These are phyloP conservation scores for Zygosaccharomyces kombuchaensis DNA, from an alignment of 805 yeast genomes.

Conservation along the genomic window DNA sequence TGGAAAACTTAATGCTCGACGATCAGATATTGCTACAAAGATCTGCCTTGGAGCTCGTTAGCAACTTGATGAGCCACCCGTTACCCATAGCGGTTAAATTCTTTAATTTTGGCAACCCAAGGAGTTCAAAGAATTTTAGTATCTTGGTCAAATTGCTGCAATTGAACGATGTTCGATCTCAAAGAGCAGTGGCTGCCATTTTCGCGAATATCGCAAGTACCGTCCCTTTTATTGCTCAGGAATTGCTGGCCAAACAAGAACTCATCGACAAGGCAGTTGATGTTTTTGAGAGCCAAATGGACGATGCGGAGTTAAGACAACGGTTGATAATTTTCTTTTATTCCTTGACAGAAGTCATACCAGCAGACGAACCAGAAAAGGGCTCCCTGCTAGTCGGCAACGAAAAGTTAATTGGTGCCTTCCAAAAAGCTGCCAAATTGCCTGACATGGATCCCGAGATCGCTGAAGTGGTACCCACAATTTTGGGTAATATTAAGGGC, in stretches of 20 bases:
- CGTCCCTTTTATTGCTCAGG: conserved; percentile 36
- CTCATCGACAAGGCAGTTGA: conserved; percentile 26
- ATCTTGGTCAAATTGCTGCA: conserved; percentile 39
- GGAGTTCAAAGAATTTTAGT: conserved; percentile 40
- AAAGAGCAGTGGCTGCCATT: conserved; percentile 39
- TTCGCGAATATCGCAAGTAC: conserved; percentile 35
- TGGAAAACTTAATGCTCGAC: conserved; percentile 43
- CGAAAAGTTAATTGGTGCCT: conserved; percentile 12
- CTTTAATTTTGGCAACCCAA: conserved; percentile 47
- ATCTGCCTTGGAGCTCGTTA: conserved; percentile 58
- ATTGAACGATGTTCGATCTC: conserved; percentile 40
- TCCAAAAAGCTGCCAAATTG: conserved; percentile 16
- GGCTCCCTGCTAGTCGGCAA: conserved; percentile 11
- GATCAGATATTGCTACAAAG: conserved; percentile 49
- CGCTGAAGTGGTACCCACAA: conserved; percentile 18
- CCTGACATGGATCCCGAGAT: conserved; percentile 19
- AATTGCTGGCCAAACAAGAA: conserved; percentile 24
- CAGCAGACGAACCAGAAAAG: conserved; percentile 10
- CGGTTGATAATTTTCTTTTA: conserved; percentile 34
- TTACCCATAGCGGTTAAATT: conserved; percentile 45
- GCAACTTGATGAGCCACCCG: conserved; percentile 50
- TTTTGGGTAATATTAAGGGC: conserved; percentile 2
- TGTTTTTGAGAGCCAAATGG: conserved; percentile 28
- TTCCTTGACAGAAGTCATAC: conserved; percentile 25
- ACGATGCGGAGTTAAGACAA: conserved; percentile 32